Conservation (phyloP, 2,329 filamentous ascomycete genomes). For the Sarocladium strictum region DNA sequence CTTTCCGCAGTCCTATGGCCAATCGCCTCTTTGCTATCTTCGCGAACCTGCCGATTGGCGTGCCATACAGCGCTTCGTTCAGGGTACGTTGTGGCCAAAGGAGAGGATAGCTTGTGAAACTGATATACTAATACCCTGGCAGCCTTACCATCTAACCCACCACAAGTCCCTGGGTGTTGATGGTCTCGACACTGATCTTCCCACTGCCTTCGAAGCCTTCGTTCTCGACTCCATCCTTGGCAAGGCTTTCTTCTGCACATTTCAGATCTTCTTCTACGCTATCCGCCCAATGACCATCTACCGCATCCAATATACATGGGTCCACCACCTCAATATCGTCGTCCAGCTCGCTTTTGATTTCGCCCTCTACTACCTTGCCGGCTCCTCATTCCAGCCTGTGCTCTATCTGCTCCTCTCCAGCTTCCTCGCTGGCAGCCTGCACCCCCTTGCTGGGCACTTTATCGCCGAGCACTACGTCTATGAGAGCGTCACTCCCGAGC, state of each 20-base stretch:
- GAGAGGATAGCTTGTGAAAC: background rate
- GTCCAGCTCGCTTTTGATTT: slow-evolving; percentile 76
- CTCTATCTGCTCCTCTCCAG: slow-evolving; percentile 83
- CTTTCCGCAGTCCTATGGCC: slow-evolving; percentile 71
- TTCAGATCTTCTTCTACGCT: slow-evolving; percentile 98
- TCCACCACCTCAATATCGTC: slow-evolving; percentile 77
- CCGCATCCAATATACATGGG: slow-evolving; percentile 75
- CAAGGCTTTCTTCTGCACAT: slow-evolving; percentile 98
- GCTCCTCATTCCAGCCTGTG: slow-evolving; percentile 53
- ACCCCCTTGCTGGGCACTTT: slow-evolving; percentile 94
- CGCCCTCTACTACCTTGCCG: slow-evolving; percentile 51
- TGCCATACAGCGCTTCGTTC: slow-evolving; percentile 95
- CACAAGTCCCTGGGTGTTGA: slow-evolving; percentile 98
- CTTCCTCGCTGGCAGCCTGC: slow-evolving; percentile 88
- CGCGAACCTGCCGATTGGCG: slow-evolving; percentile 90
- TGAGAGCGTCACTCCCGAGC: slow-evolving; percentile 51
- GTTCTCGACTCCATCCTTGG: slow-evolving; percentile 92
- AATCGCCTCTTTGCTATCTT: slow-evolving; percentile 88
- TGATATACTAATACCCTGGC: slow-evolving; percentile 17
- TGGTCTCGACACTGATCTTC: slow-evolving; percentile 91
- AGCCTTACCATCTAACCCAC: slow-evolving; percentile 96
- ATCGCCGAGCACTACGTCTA: slow-evolving; percentile 97
- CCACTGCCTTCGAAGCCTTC: slow-evolving; percentile 83
- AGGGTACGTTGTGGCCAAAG: slow-evolving; percentile 47
- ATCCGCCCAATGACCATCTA: slow-evolving; percentile 93